These are phyloP conservation scores for Penicillium sp. DNA, from an alignment of 2,329 filamentous ascomycete species.

Conservation along the genomic window DNA sequence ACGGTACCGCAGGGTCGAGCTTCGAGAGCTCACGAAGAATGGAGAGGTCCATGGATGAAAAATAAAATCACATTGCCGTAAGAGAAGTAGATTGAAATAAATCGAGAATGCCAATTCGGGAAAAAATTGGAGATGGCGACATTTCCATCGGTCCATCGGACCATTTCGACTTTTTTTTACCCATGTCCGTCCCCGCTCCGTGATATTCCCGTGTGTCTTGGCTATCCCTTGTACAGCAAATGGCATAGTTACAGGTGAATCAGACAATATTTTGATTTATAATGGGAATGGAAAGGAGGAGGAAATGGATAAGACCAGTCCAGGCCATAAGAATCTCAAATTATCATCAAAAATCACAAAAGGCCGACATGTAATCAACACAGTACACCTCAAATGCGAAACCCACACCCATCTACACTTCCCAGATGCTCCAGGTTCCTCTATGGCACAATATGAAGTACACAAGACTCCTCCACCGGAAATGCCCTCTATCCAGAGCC, in stretches of 20 bases:
- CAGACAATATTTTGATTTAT: neutral
- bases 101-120: too few species aligned
- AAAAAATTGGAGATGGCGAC: slow-evolving; percentile 14
- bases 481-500: slow-evolving; percentile 20
- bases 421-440: slow-evolving; percentile 26
- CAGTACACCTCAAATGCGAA: slow-evolving; percentile 13
- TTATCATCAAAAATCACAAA: neutral
- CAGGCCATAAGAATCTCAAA: neutral
- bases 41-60: slow-evolving; percentile 41
- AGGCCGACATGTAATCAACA: slow-evolving; percentile 1
- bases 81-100: neutral
- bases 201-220: neutral
- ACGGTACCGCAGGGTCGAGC: slow-evolving; percentile 63
- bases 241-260: too few species aligned
- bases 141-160: too few species aligned
- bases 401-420: slow-evolving; percentile 19
- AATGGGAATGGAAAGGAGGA: neutral
- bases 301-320: neutral
- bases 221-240: too few species aligned
- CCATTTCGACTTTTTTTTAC: slow-evolving; percentile 1
- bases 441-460: slow-evolving; percentile 18
- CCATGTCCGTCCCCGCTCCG: neutral
- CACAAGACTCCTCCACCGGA: slow-evolving; percentile 11
- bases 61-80: slow-evolving; percentile 4
- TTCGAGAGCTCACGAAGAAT: slow-evolving; percentile 55